Conservation (phyloP, 2,329 filamentous ascomycete genomes). For the Cladosporium sp. region DNA sequence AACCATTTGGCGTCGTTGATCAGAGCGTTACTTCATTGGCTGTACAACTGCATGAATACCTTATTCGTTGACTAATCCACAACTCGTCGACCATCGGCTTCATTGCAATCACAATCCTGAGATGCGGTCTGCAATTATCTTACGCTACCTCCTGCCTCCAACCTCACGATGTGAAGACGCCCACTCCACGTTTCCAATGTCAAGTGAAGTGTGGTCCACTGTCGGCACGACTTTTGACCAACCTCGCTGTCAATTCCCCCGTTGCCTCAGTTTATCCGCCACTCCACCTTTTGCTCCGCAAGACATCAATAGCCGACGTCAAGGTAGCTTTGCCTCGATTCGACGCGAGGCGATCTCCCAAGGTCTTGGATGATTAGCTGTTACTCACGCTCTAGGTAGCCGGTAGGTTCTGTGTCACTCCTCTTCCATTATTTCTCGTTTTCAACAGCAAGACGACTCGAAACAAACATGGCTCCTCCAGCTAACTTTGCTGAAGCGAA, state of each 20-base stretch:
- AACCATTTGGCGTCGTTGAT: no score
- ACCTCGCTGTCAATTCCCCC: background rate
- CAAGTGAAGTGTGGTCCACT: no score
- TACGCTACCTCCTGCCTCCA: no score
- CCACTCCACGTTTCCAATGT: background rate
- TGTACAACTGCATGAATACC: no score
- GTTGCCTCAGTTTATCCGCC: background rate
- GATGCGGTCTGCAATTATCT: no score
- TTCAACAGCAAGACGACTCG: background rate
- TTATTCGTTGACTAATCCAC: no score
- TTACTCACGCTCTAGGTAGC: no score
- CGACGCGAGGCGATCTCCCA: background rate
- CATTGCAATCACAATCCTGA: no score
- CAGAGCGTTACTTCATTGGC: no score
- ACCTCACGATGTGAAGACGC: no score
- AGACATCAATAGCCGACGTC: constrained; percentile 4
- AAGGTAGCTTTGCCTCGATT: background rate
- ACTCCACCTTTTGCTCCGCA: background rate
- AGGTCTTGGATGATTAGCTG: no score
- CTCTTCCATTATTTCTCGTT: background rate
- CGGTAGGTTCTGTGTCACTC: background rate
- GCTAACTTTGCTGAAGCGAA: constrained; percentile 34
- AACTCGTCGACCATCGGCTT: no score
- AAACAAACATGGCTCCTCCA: background rate
- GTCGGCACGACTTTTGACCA: background rate